These are phyloP conservation scores for Naegleria gruberi DNA, from an alignment of 208 protist genomes.

Conservation along the genomic window DNA sequence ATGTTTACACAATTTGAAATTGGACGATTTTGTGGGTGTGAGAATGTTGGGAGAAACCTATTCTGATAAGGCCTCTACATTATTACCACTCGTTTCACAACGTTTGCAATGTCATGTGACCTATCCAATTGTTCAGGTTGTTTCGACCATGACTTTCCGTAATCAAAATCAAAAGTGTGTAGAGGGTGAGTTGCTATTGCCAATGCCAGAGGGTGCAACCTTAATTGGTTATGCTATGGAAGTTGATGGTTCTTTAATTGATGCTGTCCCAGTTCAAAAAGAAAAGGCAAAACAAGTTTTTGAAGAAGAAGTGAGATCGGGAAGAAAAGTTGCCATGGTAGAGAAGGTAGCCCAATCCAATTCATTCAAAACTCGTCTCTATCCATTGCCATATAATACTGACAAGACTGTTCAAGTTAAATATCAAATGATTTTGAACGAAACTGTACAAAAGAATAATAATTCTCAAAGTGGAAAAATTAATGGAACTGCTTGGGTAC, in stretches of 20 bases:
- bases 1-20: neutral
- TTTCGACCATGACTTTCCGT: neutral
- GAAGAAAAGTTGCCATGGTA: neutral
- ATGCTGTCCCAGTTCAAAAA: constrained; percentile 11
- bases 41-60: neutral
- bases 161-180: neutral
- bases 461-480: neutral
- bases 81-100: neutral
- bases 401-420: neutral
- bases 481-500: neutral
- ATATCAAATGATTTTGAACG: neutral
- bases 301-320: neutral
- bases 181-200: neutral
- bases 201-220: neutral
- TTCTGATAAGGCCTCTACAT: neutral
- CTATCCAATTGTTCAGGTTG: neutral
- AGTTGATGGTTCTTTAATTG: neutral
- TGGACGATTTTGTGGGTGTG: neutral
- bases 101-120: neutral
- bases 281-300: constrained; percentile 17
- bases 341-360: neutral
- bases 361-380: neutral
- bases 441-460: neutral
- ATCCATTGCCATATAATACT: neutral
- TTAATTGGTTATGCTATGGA: neutral